These are phyloP conservation scores for Neurospora sp. DNA, from an alignment of 495 filamentous ascomycete genomes.

Conservation along the genomic window DNA sequence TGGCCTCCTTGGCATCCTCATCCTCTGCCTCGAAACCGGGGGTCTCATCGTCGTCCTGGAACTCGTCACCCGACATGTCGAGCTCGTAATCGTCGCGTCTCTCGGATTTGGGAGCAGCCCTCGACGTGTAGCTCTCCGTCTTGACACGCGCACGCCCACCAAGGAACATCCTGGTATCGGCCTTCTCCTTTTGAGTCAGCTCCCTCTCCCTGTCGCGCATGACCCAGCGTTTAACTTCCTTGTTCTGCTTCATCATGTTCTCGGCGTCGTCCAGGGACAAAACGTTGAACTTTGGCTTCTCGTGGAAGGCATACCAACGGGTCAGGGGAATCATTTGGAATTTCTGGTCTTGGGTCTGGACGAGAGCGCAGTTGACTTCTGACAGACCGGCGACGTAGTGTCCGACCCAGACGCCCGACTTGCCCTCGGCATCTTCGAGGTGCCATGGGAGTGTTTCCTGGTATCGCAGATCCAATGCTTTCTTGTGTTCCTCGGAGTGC, in stretches of 20 bases:
- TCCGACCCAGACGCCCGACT: slow-evolving; percentile 77
- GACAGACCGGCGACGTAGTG: slow-evolving; percentile 79
- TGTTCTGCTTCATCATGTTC: slow-evolving; percentile 50
- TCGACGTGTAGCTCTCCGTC: slow-evolving; percentile 42
- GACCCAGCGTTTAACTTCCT: slow-evolving; percentile 53
- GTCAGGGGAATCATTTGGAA: slow-evolving; percentile 87
- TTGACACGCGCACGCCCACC: slow-evolving; percentile 38
- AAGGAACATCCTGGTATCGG: slow-evolving; percentile 36
- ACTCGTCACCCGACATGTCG: slow-evolving; percentile 44
- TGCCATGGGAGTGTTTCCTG: slow-evolving; percentile 96
- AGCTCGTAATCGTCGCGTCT: slow-evolving; percentile 47
- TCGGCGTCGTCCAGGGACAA: slow-evolving; percentile 81
- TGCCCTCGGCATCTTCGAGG: slow-evolving; percentile 89
- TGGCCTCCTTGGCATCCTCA: slow-evolving; percentile 78
- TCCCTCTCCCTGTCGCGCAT: slow-evolving; percentile 53
- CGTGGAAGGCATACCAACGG: slow-evolving; percentile 87
- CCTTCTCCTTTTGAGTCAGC: slow-evolving; percentile 39
- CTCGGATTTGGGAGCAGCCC: slow-evolving; percentile 38
- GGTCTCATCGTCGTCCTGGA: slow-evolving; percentile 73
- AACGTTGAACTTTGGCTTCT: slow-evolving; percentile 72
- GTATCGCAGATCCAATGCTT: slow-evolving; percentile 70
- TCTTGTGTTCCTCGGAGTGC: slow-evolving; percentile 62
- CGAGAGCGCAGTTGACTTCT: slow-evolving; percentile 62
- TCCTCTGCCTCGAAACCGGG: slow-evolving; percentile 73
- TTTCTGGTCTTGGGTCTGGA: slow-evolving; percentile 45